Evolutionary conservation across 306 rosid genomes (phyloP).

Genomic region (Dalbergia cochinchinensis): DNA sequence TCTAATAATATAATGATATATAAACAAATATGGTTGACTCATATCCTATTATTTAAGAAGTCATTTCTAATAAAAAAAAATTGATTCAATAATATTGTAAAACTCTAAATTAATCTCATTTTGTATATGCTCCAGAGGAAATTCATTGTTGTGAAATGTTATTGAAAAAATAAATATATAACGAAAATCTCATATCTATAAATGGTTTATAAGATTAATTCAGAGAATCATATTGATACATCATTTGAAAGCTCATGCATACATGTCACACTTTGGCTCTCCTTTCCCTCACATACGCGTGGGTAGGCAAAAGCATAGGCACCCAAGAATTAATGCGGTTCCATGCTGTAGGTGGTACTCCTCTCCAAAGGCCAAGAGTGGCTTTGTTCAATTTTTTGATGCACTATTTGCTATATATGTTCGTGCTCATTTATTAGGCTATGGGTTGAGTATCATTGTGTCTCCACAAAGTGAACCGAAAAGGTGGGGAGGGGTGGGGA

Average conservation of each 20-base stretch:
- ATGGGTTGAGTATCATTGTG: constrained; percentile 46
- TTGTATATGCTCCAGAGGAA: background rate
- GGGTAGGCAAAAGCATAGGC: constrained; percentile 10
- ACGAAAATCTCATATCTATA: no score
- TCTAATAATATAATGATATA: no score
- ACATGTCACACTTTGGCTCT: background rate
- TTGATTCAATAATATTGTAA: no score
- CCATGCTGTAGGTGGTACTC: background rate
- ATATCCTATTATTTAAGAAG: no score
- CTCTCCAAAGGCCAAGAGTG: constrained; percentile 9
- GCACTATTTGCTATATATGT: background rate
- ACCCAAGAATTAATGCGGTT: constrained; percentile 16
- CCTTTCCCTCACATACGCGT: constrained; percentile 8
- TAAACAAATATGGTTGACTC: no score
- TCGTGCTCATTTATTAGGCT: constrained; percentile 19
- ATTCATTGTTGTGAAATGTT: no score
- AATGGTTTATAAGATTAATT: no score
- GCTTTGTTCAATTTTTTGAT: constrained; percentile 20
- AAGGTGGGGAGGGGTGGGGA: background rate
- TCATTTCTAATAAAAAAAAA: no score
- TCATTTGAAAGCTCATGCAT: background rate
- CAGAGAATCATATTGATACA: background rate
- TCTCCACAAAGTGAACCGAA: constrained; percentile 41
- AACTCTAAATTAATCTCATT: no score
- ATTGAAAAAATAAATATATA: no score